Conservation (phyloP, 2,329 filamentous ascomycete species). For the Cercospora sp. region DNA sequence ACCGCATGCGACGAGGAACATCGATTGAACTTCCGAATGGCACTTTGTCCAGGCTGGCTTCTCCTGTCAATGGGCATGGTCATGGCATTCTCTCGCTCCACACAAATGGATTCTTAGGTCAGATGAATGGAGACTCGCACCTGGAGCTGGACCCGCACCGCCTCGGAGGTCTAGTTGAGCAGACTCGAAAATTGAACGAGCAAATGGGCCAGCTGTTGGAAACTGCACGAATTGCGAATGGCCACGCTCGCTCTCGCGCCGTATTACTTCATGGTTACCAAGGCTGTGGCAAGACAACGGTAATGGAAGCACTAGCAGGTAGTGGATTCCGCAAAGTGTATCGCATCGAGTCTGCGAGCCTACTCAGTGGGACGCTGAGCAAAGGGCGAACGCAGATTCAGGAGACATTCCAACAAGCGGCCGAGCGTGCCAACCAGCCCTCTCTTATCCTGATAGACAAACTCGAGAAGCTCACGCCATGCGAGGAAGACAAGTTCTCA, state of each 20-base stretch:
- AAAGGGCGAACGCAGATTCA: constrained; percentile 56
- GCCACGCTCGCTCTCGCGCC: constrained; percentile 43
- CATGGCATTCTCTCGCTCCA: not conserved
- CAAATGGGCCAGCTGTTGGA: constrained; percentile 51
- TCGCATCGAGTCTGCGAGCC: constrained; percentile 53
- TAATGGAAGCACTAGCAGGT: constrained; percentile 65
- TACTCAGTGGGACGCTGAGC: constrained; percentile 40
- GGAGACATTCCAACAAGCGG: constrained; percentile 69
- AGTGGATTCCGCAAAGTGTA: constrained; percentile 70
- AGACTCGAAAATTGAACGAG: constrained; percentile 65
- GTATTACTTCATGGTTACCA: constrained; percentile 77
- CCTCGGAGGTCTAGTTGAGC: constrained; percentile 67
- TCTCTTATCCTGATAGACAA: constrained; percentile 79
- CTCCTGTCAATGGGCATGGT: not conserved
- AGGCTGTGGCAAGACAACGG: constrained; percentile 79
- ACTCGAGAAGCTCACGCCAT: constrained; percentile 68
- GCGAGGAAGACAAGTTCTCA: constrained; percentile 49
- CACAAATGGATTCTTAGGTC: not conserved
- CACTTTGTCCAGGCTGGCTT: not conserved
- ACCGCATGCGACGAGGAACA: not conserved
- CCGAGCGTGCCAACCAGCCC: constrained; percentile 60
- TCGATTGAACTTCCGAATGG: not conserved
- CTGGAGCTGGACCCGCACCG: constrained; percentile 41
- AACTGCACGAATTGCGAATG: constrained; percentile 4
- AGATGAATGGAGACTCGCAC: not conserved